Conservation (phyloP, 2,329 filamentous ascomycete species). For the Malbranchea zuffiana region DNA sequence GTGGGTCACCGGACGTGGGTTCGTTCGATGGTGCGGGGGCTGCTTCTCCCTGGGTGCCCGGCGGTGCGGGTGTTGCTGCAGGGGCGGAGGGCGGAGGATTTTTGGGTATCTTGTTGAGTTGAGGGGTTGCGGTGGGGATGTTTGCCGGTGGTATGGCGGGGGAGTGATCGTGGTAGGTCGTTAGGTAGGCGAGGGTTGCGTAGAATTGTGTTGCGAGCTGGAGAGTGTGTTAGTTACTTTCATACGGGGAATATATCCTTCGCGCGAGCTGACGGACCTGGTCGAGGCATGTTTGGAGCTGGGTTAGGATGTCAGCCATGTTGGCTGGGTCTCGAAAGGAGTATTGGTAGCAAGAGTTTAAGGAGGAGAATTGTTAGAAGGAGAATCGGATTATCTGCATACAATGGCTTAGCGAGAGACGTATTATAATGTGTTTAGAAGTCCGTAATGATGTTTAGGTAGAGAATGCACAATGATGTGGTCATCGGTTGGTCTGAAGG, state of each 20-base stretch:
- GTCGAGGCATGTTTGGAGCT: conserved; percentile 42
- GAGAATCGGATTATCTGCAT: no score
- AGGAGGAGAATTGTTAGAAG: no score
- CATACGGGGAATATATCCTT: neutral
- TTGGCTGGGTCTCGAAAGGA: no score
- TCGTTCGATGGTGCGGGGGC: neutral
- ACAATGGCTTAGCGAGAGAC: no score
- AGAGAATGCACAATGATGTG: no score
- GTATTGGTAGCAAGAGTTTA: no score
- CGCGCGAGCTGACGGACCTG: conserved; percentile 25
- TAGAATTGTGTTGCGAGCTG: conserved; percentile 43
- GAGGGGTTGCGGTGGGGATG: conserved; percentile 26
- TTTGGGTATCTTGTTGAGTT: conserved; percentile 33
- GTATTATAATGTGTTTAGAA: no score
- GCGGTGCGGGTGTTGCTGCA: conserved; percentile 22
- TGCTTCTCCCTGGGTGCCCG: conserved; percentile 14
- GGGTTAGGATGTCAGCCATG: conserved; percentile 41
- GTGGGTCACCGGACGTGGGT: conserved; percentile 3
- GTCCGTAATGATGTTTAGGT: no score
- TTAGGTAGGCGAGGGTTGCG: conserved; percentile 40
- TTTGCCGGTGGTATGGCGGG: conserved; percentile 26
- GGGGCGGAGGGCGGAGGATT: conserved; percentile 23
- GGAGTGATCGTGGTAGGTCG: conserved; percentile 37
- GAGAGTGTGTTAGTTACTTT: neutral
- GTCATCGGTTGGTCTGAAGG: no score